Conservation (phyloP, 768 basidiomycete genomes). For the Daedalea quercina region DNA sequence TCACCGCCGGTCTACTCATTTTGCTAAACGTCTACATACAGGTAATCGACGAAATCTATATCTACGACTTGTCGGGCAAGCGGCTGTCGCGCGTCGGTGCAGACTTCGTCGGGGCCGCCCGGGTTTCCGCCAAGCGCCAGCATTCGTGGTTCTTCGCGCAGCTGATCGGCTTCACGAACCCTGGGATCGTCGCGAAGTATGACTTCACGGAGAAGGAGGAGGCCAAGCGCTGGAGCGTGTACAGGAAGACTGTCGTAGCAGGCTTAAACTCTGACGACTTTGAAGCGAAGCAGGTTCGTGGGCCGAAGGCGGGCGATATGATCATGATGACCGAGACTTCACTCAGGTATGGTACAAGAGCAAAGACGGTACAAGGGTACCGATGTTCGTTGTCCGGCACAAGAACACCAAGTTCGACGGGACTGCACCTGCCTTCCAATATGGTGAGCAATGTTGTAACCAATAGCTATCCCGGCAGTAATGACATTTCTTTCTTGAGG, state of each 20-base stretch:
- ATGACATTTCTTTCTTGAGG: slow-evolving; percentile 29
- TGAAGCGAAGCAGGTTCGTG: slow-evolving; percentile 48
- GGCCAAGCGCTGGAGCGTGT: slow-evolving; percentile 54
- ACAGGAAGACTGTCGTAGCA: slow-evolving; percentile 48
- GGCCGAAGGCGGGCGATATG: slow-evolving; percentile 2
- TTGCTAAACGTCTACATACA: slow-evolving; percentile 16
- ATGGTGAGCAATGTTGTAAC: slow-evolving; percentile 38
- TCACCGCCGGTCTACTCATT: background rate
- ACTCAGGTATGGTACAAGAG: slow-evolving; percentile 71
- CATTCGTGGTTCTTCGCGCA: slow-evolving; percentile 58
- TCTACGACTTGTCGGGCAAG: slow-evolving; percentile 52
- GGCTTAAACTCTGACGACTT: slow-evolving; percentile 67
- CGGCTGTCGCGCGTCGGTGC: slow-evolving; percentile 49
- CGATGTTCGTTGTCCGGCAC: slow-evolving; percentile 82
- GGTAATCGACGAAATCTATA: slow-evolving; percentile 78
- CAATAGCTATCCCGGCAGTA: background rate
- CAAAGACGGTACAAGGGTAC: slow-evolving; percentile 75
- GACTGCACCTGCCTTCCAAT: slow-evolving; percentile 71
- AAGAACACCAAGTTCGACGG: slow-evolving; percentile 66
- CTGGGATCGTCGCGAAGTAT: slow-evolving; percentile 59
- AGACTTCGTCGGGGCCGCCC: slow-evolving; percentile 63
- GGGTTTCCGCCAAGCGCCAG: slow-evolving; percentile 42
- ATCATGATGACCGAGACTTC: background rate
- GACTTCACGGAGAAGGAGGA: slow-evolving; percentile 38
- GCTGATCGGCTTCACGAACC: slow-evolving; percentile 64